phyloP scores from a whole-genome alignment of 768 basidiomycete genomes.

The Cyclocybe aegerita region DNA sequence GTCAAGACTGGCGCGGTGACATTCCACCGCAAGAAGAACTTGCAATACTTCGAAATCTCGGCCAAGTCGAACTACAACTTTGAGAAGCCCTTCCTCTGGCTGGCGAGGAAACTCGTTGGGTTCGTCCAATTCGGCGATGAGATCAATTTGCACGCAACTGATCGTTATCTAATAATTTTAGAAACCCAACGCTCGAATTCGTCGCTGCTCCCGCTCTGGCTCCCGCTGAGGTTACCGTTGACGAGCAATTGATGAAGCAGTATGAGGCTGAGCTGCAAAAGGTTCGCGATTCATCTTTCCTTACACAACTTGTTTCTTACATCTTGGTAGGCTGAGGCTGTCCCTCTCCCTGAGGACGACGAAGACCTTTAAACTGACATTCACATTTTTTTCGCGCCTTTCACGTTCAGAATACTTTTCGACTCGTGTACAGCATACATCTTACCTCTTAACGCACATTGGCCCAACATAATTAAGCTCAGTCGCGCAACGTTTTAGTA shows the following conservation, averaged over 20 bases:
- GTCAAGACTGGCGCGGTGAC: constrained; percentile 98
- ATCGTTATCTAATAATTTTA: constrained; percentile 25
- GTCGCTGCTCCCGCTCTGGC: constrained; percentile 95
- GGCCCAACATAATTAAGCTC: no score
- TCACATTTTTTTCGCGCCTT: constrained; percentile 14
- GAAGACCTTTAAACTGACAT: constrained; percentile 65
- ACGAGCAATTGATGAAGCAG: constrained; percentile 70
- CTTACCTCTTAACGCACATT: not conserved
- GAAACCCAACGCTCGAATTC: constrained; percentile 87
- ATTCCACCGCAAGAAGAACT: constrained; percentile 99
- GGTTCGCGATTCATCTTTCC: constrained; percentile 36
- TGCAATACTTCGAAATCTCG: constrained; percentile 99
- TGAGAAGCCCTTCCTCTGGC: constrained; percentile 99
- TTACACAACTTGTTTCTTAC: constrained; percentile 1
- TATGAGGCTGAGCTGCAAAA: constrained; percentile 76
- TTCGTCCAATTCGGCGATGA: constrained; percentile 37
- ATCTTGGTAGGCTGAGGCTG: constrained; percentile 67
- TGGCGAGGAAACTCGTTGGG: constrained; percentile 97
- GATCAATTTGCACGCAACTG: not conserved
- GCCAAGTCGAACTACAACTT: constrained; percentile 99
- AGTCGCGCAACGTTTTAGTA: constrained; percentile 12
- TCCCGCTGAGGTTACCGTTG: constrained; percentile 90
- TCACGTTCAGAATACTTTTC: constrained; percentile 4
- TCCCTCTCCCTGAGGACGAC: constrained; percentile 98
- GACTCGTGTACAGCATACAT: not conserved